Evolutionary conservation across 129 eudicot genomes (phyloP).

Genomic region (Oenanthe sinensis): DNA sequence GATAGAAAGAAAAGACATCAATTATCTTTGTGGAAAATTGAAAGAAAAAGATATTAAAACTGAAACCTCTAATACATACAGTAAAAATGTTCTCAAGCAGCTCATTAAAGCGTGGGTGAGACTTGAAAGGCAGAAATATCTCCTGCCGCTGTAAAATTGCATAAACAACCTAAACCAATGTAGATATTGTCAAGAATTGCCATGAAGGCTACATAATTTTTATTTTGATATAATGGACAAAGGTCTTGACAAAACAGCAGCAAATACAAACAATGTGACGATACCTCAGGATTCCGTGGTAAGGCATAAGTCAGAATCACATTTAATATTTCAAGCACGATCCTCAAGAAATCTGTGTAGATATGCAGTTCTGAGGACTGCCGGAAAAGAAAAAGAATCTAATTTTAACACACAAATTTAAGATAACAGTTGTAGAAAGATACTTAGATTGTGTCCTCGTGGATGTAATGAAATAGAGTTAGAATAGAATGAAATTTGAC

Average conservation of each 20-base stretch:
- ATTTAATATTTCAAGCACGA: conserved; percentile 86
- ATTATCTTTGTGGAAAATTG: neutral
- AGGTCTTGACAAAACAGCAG: neutral
- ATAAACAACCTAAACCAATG: conserved; percentile 63
- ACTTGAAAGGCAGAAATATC: conserved; percentile 87
- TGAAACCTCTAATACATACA: conserved; percentile 35
- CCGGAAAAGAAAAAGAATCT: conserved; percentile 12
- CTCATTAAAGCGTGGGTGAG: conserved; percentile 91
- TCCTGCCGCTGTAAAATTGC: conserved; percentile 98
- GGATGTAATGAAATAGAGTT: neutral
- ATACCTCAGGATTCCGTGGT: conserved; percentile 96
- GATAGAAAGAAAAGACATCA: neutral
- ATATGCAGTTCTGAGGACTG: conserved; percentile 86
- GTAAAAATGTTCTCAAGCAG: conserved; percentile 85
- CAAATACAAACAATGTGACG: neutral
- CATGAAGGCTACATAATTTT: conserved; percentile 6
- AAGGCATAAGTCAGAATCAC: conserved; percentile 76
- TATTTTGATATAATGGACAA: neutral
- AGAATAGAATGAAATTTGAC: neutral
- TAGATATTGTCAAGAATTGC: neutral
- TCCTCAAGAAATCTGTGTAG: conserved; percentile 84
- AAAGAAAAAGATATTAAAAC: neutral
- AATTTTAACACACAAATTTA: conserved; percentile 6
- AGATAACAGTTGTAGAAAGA: neutral
- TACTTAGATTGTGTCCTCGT: neutral